Evolutionary conservation across 106 monocot species (phyloP).

Genomic region (Dendrobium huoshanense): DNA sequence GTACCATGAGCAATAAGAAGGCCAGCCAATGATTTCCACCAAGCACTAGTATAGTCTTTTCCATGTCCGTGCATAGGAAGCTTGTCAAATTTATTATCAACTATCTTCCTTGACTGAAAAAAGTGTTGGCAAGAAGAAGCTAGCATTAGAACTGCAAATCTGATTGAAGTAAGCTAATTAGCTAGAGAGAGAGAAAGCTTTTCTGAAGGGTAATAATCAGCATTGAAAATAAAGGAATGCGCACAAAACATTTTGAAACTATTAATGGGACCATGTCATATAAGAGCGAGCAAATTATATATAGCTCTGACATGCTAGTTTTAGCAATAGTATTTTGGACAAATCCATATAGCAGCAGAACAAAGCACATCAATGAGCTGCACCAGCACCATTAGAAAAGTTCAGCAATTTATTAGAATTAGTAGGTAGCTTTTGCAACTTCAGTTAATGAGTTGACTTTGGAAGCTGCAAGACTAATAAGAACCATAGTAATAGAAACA

Average conservation of each 20-base stretch:
- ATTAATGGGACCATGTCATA: background rate
- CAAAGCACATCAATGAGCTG: background rate
- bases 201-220: background rate
- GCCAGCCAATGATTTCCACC: conserved; percentile 94
- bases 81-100: conserved; percentile 73
- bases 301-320: background rate
- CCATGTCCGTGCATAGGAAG: conserved; percentile 81
- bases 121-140: background rate
- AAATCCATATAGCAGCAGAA: background rate
- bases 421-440: background rate
- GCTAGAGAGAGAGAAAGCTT: background rate
- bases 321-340: background rate
- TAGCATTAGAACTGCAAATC: conserved; percentile 9
- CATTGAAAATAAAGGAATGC: background rate
- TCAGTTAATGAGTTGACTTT: background rate
- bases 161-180: background rate
- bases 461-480: background rate
- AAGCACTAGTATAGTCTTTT: conserved; percentile 65
- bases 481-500: background rate
- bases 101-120: conserved; percentile 72
- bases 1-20: conserved; percentile 73
- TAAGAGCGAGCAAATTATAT: background rate
- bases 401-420: background rate
- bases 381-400: background rate
- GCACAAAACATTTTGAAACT: background rate